Evolutionary conservation across 2,329 filamentous ascomycete species (phyloP).

Genomic region (Fusarium pseudograminearum): DNA sequence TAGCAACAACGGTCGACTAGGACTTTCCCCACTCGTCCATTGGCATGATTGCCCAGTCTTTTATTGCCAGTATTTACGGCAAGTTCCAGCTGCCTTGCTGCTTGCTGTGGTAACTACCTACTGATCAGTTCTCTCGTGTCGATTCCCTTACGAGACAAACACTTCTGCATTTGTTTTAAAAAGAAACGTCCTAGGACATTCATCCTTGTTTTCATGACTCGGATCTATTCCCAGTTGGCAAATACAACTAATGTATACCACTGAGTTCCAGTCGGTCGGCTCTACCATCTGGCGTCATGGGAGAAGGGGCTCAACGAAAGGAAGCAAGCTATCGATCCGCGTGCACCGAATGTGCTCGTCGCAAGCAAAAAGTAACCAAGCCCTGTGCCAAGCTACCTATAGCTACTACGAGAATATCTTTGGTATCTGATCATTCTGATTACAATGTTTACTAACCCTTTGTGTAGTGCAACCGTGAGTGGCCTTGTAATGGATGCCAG

Average conservation of each 20-base stretch:
- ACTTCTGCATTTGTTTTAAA: conserved; percentile 5
- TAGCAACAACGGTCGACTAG: conserved; percentile 40
- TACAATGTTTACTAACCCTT: conserved; percentile 20
- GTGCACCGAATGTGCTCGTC: conserved; percentile 58
- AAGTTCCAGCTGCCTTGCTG: conserved; percentile 22
- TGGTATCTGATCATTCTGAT: background rate
- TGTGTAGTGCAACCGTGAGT: conserved; percentile 54
- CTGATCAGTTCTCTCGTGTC: conserved; percentile 11
- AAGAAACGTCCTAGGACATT: background rate
- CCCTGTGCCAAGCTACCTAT: background rate
- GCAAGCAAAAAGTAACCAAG: conserved; percentile 54
- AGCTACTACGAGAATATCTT: background rate
- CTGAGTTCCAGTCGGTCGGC: background rate
- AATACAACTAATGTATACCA: conserved; percentile 1
- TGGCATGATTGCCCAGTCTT: conserved; percentile 34
- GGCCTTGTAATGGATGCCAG: conserved; percentile 56
- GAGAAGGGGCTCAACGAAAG: conserved; percentile 30
- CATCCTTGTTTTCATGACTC: background rate
- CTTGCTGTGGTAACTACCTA: conserved; percentile 5
- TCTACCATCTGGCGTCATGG: conserved; percentile 26
- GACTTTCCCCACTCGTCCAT: conserved; percentile 41
- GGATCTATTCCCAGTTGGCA: background rate
- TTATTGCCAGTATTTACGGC: conserved; percentile 6
- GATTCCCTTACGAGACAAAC: background rate
- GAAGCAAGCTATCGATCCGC: conserved; percentile 49